These are phyloP conservation scores for Yamadazyma blattariae DNA, from an alignment of 1,139 yeast species.

Conservation along the genomic window DNA sequence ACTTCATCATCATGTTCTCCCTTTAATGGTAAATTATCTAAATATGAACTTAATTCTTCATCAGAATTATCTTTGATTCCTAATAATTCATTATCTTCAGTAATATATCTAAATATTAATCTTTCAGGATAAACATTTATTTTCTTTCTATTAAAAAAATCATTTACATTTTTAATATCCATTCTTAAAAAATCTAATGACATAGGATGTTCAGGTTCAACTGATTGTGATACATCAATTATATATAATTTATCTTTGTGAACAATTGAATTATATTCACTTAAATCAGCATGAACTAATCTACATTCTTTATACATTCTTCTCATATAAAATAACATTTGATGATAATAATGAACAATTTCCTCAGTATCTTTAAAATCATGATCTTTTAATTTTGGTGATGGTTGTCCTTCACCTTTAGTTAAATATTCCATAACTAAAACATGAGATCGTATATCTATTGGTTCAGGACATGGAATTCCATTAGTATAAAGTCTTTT, in stretches of 20 bases:
- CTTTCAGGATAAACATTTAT: constrained; percentile 81
- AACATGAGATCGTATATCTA: constrained; percentile 85
- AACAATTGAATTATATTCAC: constrained; percentile 90
- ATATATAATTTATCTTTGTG: constrained; percentile 80
- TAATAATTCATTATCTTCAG: constrained; percentile 35
- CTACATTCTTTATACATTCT: constrained; percentile 84
- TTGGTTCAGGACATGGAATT: constrained; percentile 90
- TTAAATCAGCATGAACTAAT: constrained; percentile 92
- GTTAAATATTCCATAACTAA: constrained; percentile 90
- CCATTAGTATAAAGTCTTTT: constrained; percentile 76
- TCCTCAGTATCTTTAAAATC: constrained; percentile 64
- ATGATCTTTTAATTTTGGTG: constrained; percentile 85
- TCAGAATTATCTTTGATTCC: constrained; percentile 40
- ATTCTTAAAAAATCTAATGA: constrained; percentile 89
- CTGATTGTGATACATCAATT: constrained; percentile 96
- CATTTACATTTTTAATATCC: constrained; percentile 96
- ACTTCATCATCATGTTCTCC: constrained; percentile 52
- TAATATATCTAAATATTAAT: constrained; percentile 73
- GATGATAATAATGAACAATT: constrained; percentile 65
- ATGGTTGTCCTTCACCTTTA: constrained; percentile 77
- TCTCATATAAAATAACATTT: constrained; percentile 81
- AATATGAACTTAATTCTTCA: constrained; percentile 31
- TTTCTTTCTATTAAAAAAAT: constrained; percentile 69
- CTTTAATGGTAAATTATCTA: constrained; percentile 50
- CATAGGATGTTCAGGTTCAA: constrained; percentile 98